phyloP scores from a whole-genome alignment of 1,284 basidiomycete genomes.

The Cryptococcus sp. region DNA sequence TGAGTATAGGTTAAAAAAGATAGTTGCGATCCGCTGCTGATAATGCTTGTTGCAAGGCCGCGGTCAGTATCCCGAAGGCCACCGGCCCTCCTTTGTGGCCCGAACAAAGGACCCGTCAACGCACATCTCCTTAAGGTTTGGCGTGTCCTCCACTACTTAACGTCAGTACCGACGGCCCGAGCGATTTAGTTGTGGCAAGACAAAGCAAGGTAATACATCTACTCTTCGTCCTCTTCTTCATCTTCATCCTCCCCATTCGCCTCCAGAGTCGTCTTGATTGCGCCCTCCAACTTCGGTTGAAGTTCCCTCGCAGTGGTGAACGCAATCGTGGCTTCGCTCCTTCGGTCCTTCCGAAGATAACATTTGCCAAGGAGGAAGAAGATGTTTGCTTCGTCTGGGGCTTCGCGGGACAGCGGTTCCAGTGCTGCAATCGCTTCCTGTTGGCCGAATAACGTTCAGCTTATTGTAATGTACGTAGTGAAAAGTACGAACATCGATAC shows the following conservation, averaged over 20 bases:
- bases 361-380: conserved; percentile 91
- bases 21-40: neutral
- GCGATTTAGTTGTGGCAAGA: neutral
- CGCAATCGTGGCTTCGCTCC: conserved; percentile 74
- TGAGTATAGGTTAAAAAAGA: neutral
- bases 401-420: conserved; percentile 70
- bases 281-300: conserved; percentile 55
- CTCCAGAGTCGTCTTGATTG: conserved; percentile 47
- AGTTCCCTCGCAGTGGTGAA: conserved; percentile 82
- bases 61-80: neutral
- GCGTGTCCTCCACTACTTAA: neutral
- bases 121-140: neutral
- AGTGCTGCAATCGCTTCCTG: conserved; percentile 79
- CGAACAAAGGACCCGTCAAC: conserved; percentile 8
- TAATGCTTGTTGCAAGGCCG: neutral
- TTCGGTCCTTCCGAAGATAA: conserved; percentile 75
- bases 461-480: too few species aligned
- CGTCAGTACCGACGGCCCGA: neutral
- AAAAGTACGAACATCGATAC: conserved; percentile 68
- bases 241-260: conserved; percentile 58
- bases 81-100: conserved; percentile 6
- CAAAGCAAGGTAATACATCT: neutral
- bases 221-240: conserved; percentile 47
- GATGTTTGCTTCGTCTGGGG: conserved; percentile 91
- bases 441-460: conserved; percentile 3